Evolutionary conservation across 2,329 filamentous ascomycete species (phyloP).

Genomic region (Diaporthe sp.): DNA sequence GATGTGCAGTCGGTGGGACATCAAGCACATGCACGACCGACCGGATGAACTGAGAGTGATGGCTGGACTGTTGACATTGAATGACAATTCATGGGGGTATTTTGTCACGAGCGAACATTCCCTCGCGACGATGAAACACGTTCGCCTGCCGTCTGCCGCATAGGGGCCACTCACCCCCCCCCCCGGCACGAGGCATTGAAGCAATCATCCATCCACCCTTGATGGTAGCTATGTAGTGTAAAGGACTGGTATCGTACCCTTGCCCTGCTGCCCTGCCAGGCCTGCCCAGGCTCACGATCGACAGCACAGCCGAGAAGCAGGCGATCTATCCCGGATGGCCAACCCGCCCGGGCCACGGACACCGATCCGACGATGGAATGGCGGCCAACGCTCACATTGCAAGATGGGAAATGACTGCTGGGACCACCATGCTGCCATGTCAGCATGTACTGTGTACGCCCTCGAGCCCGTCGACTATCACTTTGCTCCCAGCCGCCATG

Average conservation of each 20-base stretch:
- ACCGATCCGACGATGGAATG: constrained; percentile 6
- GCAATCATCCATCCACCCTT: constrained; percentile 13
- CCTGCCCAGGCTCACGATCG: constrained; percentile 27
- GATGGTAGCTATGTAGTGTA: not conserved
- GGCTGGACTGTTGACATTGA: not conserved
- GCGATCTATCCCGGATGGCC: constrained; percentile 28
- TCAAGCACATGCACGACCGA: not conserved
- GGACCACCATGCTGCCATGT: constrained; percentile 8
- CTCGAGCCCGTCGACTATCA: constrained; percentile 10
- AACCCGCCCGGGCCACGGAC: constrained; percentile 14
- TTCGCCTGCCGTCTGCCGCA: not conserved
- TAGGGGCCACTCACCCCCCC: not conserved
- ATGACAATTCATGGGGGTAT: not conserved
- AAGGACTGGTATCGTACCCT: constrained; percentile 3
- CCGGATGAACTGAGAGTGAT: not conserved
- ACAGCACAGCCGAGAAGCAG: constrained; percentile 15
- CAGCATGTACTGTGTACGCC: too few species aligned
- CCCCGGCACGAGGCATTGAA: constrained; percentile 4
- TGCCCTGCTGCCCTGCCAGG: constrained; percentile 6
- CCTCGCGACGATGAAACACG: constrained; percentile 20
- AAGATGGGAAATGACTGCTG: not conserved
- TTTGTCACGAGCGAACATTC: constrained; percentile 5
- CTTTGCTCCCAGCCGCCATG: constrained; percentile 1
- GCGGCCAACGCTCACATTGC: not conserved
- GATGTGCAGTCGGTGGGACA: not conserved